Evolutionary conservation across 306 rosid genomes (phyloP).

Genomic region (Glycine tomentella): DNA sequence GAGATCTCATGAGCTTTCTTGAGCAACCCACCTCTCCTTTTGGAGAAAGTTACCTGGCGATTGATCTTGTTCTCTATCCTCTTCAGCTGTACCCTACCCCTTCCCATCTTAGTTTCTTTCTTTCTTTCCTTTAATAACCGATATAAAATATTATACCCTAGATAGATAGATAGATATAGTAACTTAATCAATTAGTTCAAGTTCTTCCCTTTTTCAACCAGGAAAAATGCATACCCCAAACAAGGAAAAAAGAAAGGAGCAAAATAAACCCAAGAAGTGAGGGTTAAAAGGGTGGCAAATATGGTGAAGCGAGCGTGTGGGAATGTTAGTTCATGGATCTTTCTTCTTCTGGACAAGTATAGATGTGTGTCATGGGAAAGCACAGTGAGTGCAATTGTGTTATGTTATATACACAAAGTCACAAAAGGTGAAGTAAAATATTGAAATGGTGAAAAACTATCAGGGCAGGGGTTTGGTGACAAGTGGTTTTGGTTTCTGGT

Average conservation of each 20-base stretch:
- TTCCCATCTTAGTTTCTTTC: conserved; percentile 65
- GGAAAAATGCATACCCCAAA: conserved; percentile 36
- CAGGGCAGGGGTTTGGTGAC: conserved; percentile 2
- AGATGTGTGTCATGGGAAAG: conserved; percentile 47
- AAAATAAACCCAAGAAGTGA: not conserved
- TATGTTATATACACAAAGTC: too few relatives aligned
- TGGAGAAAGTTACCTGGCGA: conserved; percentile 87
- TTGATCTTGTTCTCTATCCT: conserved; percentile 94
- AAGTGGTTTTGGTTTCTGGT: conserved; percentile 52
- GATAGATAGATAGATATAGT: not conserved
- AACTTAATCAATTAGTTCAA: not conserved
- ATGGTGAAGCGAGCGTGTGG: conserved; percentile 27
- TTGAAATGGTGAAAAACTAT: not conserved
- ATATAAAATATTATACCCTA: not conserved
- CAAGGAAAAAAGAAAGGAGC: conserved; percentile 40
- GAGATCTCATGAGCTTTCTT: conserved; percentile 97
- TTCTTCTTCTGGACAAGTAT: conserved; percentile 49
- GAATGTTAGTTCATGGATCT: conserved; percentile 33
- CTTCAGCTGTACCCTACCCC: conserved; percentile 92
- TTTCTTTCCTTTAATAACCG: too few relatives aligned
- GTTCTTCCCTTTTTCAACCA: not conserved
- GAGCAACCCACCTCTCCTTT: conserved; percentile 80
- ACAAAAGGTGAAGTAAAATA: not conserved
- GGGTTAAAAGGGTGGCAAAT: conserved; percentile 39
- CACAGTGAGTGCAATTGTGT: conserved; percentile 19